These are phyloP conservation scores for Suillus discolor DNA, from an alignment of 768 basidiomycete species.

Conservation along the genomic window DNA sequence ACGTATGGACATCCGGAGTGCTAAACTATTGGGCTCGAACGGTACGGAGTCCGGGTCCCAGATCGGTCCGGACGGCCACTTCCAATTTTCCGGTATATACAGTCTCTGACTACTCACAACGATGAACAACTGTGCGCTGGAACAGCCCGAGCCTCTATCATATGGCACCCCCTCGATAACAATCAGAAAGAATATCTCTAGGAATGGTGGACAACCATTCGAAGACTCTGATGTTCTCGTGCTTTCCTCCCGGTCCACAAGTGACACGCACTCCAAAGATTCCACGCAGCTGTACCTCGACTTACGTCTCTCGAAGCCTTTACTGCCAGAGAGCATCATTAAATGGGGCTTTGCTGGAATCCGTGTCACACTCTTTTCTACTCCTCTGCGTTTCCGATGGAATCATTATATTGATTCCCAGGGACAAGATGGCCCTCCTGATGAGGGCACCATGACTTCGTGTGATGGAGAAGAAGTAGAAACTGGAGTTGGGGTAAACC, in stretches of 20 bases:
- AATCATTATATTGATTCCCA: slow-evolving; percentile 20
- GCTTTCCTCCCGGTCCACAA: slow-evolving; percentile 28
- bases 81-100: no score
- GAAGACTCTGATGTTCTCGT: slow-evolving; percentile 32
- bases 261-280: slow-evolving; percentile 14
- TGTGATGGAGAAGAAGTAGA: slow-evolving; percentile 19
- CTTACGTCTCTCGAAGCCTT: slow-evolving; percentile 17
- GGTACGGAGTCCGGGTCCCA: no score
- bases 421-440: slow-evolving; percentile 11
- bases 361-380: slow-evolving; percentile 13
- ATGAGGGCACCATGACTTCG: slow-evolving; percentile 17
- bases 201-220: slow-evolving; percentile 20
- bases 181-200: slow-evolving; percentile 25
- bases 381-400: slow-evolving; percentile 19
- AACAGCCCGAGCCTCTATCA: slow-evolving; percentile 2
- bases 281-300: slow-evolving; percentile 22
- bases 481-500: slow-evolving; percentile 16
- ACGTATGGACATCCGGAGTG: no score
- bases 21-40: no score
- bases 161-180: slow-evolving; percentile 24
- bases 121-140: neutral
- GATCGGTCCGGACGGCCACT: no score
- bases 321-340: slow-evolving; percentile 1
- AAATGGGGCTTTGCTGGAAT: slow-evolving; percentile 20
- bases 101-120: neutral